Conservation (phyloP, 2,329 filamentous ascomycete genomes). For the Alternaria arborescens region DNA sequence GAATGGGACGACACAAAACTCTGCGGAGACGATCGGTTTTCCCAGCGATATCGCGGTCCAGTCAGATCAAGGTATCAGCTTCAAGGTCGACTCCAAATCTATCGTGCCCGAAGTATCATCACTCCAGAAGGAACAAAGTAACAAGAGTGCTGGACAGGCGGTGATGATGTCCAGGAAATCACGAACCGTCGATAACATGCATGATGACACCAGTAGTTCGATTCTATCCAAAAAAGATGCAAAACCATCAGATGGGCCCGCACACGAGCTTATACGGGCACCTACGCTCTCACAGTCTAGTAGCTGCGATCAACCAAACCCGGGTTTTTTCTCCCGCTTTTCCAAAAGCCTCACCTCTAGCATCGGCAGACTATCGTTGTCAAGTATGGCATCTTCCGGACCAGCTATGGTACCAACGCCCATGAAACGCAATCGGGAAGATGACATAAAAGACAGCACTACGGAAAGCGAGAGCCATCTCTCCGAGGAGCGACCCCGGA, state of each 20-base stretch:
- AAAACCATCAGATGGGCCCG: neutral
- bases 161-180: neutral
- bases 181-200: neutral
- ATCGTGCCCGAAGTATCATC: neutral
- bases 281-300: too few species aligned
- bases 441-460: neutral
- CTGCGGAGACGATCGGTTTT: accelerated
- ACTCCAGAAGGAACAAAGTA: neutral
- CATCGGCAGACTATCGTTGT: neutral
- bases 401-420: neutral
- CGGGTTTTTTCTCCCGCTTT: neutral
- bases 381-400: neutral
- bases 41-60: neutral
- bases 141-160: neutral
- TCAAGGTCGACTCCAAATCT: too few species aligned
- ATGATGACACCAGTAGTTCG: too few species aligned
- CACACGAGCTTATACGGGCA: neutral
- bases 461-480: neutral
- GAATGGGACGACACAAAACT: neutral
- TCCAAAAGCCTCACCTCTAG: neutral
- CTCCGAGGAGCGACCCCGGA: neutral
- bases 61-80: too few species aligned
- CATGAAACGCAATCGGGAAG: conserved; percentile 4
- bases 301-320: neutral
- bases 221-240: neutral